Percentiles rank a stretch among this genome's conserved stretches.
Evolutionary conservation across 2,329 filamentous ascomycete species (phyloP).

Genomic region (Fusarium citri): DNA sequence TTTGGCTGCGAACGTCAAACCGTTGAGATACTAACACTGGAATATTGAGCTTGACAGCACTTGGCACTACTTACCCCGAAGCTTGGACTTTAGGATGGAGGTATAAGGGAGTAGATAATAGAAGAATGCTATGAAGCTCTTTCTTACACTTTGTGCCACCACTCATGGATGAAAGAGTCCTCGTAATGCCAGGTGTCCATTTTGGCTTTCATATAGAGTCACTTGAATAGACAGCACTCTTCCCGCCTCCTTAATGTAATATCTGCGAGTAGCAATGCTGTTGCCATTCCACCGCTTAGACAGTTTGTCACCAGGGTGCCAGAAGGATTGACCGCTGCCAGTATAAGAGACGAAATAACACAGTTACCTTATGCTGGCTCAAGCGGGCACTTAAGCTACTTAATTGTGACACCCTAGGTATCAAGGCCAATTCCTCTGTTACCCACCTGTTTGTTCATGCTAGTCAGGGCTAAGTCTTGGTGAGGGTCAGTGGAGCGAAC

Average conservation of each 20-base stretch:
- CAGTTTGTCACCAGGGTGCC: background rate
- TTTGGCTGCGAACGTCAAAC: background rate
- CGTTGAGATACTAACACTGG: background rate
- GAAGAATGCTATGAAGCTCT: background rate
- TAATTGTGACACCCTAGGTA: too few species aligned
- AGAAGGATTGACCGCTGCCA: background rate
- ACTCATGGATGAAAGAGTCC: background rate
- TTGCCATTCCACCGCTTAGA: background rate
- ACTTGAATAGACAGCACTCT: background rate
- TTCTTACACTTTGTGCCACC: background rate
- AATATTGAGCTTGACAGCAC: background rate
- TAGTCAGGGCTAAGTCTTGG: background rate
- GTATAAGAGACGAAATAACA: background rate
- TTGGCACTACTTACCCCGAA: background rate
- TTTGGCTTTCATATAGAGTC: background rate
- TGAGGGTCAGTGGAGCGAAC: conserved; percentile 19
- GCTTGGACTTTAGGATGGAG: background rate
- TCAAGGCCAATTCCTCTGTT: too few species aligned
- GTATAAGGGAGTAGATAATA: background rate
- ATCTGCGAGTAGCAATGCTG: background rate
- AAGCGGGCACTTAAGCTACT: too few species aligned
- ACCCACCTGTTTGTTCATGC: too few species aligned
- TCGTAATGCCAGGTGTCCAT: background rate
- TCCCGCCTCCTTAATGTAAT: background rate
- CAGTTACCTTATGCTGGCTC: background rate